These are phyloP conservation scores for Xerocomus spinulosus DNA, from an alignment of 768 basidiomycete species.

Conservation along the genomic window DNA sequence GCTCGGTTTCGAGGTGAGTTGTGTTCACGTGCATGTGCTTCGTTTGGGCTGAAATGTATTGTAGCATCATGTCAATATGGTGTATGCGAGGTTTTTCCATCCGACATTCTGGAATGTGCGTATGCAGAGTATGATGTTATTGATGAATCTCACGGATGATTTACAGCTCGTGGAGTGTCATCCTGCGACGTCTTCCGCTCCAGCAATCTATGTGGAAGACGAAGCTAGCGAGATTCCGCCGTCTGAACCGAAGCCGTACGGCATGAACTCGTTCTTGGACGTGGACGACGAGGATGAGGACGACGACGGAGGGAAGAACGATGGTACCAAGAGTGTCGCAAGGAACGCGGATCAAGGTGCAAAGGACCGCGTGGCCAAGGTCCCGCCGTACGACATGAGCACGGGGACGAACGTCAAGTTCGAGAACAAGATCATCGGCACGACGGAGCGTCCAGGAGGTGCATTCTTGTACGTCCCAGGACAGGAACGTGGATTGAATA, in stretches of 20 bases:
- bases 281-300: conserved; percentile 7
- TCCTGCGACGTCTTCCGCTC: conserved; percentile 14
- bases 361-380: neutral
- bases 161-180: conserved; percentile 15
- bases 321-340: neutral
- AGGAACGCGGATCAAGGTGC: neutral
- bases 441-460: conserved; percentile 3
- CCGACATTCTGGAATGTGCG: conserved; percentile 22
- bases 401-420: conserved; percentile 4
- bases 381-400: conserved; percentile 16
- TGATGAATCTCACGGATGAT: neutral
- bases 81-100: conserved; percentile 22
- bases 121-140: neutral
- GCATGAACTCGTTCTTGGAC: conserved; percentile 13
- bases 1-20: conserved; percentile 8
- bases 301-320: neutral
- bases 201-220: conserved; percentile 20
- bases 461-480: conserved; percentile 15
- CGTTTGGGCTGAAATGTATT: neutral
- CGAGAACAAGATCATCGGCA: conserved; percentile 14
- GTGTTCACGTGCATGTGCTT: neutral
- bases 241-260: conserved; percentile 4
- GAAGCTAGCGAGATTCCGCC: conserved; percentile 7
- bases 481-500: neutral
- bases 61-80: conserved; percentile 17